Conservation (phyloP, 2,329 filamentous ascomycete genomes). For the Aphanoascus verrucosus region DNA sequence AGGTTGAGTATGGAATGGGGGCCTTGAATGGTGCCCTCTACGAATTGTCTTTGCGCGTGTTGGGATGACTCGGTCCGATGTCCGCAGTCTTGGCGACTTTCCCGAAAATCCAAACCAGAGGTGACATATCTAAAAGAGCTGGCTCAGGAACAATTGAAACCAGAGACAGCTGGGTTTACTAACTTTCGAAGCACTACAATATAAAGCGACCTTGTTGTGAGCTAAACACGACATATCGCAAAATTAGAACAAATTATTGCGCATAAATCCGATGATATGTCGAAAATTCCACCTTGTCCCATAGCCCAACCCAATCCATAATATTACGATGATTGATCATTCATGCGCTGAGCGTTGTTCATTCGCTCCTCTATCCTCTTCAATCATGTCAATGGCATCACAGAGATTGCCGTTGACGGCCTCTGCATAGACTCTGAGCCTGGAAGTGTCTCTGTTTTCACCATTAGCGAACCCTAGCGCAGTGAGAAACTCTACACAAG, state of each 20-base stretch:
- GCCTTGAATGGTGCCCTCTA: background rate
- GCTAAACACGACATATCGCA: too few relatives aligned
- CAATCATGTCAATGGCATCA: constrained; percentile 42
- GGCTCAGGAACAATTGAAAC: too few relatives aligned
- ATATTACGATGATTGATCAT: background rate
- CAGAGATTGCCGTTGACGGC: constrained; percentile 34
- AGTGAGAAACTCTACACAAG: constrained; percentile 32
- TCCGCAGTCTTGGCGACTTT: background rate
- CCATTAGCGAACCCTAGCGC: constrained; percentile 33
- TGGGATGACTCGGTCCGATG: too few relatives aligned
- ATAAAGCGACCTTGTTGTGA: too few relatives aligned
- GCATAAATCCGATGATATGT: background rate
- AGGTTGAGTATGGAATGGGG: constrained; percentile 3
- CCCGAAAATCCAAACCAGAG: background rate
- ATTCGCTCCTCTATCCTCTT: constrained; percentile 38
- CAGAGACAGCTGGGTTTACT: too few relatives aligned
- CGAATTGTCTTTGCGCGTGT: background rate
- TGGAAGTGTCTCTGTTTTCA: constrained; percentile 27
- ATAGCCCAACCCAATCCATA: background rate
- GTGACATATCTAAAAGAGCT: too few relatives aligned
- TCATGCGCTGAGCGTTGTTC: constrained; percentile 18
- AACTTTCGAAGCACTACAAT: too few relatives aligned
- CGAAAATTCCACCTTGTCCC: background rate
- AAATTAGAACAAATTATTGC: background rate
- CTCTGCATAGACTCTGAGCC: constrained; percentile 37